These are phyloP conservation scores for Neonectria hederae DNA, from an alignment of 2,329 filamentous ascomycete species.

Conservation along the genomic window DNA sequence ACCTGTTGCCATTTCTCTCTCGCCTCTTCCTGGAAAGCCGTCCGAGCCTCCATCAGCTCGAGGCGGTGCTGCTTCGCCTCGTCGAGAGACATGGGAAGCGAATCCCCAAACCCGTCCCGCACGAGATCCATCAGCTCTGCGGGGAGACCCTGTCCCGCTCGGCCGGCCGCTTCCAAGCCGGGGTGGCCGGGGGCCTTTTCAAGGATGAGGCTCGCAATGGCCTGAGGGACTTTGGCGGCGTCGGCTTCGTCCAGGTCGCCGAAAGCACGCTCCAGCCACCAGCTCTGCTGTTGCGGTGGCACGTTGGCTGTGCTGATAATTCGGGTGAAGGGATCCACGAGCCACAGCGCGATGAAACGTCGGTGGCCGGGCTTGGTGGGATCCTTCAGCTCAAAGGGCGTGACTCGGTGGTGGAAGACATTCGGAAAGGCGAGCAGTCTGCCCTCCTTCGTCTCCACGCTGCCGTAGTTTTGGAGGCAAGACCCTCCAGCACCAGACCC, in stretches of 20 bases:
- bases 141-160: not conserved
- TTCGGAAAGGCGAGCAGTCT: slow-evolving; percentile 33
- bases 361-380: slow-evolving; percentile 58
- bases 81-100: slow-evolving; percentile 23
- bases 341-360: slow-evolving; percentile 62
- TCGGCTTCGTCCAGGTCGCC: not conserved
- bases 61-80: slow-evolving; percentile 31
- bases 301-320: slow-evolving; percentile 48
- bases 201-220: slow-evolving; percentile 9
- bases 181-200: not conserved
- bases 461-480: slow-evolving; percentile 31
- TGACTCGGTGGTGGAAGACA: slow-evolving; percentile 33
- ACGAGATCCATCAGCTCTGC: slow-evolving; percentile 28
- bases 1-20: accelerated
- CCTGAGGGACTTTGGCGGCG: not conserved
- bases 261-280: slow-evolving; percentile 40
- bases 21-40: not conserved
- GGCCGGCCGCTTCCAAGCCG: slow-evolving; percentile 3
- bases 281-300: slow-evolving; percentile 46
- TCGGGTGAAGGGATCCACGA: slow-evolving; percentile 59
- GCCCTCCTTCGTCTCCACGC: slow-evolving; percentile 30
- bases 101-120: not conserved
- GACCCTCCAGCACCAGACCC: not conserved
- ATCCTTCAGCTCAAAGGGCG: slow-evolving; percentile 58
- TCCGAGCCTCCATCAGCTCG: slow-evolving; percentile 27